These are phyloP conservation scores for Exophiala viscosa DNA, from an alignment of 2,329 filamentous ascomycete species.

Conservation along the genomic window DNA sequence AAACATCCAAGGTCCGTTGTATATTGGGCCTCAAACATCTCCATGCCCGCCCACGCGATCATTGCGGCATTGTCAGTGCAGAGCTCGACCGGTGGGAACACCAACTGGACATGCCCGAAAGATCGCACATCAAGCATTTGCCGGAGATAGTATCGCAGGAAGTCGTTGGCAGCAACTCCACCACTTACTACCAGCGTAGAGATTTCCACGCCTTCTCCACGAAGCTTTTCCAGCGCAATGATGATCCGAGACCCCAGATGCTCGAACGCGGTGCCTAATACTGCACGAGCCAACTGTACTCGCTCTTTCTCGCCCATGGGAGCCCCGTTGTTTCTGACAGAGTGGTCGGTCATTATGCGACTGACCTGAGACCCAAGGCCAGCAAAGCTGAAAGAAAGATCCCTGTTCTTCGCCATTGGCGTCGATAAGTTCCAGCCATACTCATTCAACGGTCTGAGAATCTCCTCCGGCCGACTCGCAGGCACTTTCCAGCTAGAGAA, in stretches of 20 bases:
- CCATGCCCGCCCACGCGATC: constrained; percentile 90
- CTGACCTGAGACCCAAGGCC: constrained; percentile 65
- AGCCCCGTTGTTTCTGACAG: constrained; percentile 32
- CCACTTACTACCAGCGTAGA: constrained; percentile 76
- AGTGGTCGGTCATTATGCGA: constrained; percentile 35
- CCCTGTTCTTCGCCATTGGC: constrained; percentile 59
- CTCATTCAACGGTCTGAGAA: constrained; percentile 42
- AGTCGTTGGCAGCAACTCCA: constrained; percentile 83
- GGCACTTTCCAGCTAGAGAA: constrained; percentile 49
- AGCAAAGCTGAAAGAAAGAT: constrained; percentile 69
- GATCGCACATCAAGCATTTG: constrained; percentile 65
- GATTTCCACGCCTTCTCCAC: constrained; percentile 34
- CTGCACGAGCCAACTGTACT: constrained; percentile 63
- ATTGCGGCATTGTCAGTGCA: constrained; percentile 97
- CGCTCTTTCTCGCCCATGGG: constrained; percentile 54
- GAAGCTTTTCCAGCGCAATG: constrained; percentile 57
- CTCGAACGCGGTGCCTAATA: constrained; percentile 80
- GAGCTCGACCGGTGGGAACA: constrained; percentile 70
- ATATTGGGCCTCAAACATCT: constrained; percentile 84
- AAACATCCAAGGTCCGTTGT: constrained; percentile 58
- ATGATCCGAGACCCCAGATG: constrained; percentile 75
- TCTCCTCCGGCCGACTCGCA: constrained; percentile 57
- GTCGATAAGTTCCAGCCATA: constrained; percentile 68
- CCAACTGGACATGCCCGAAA: constrained; percentile 57
- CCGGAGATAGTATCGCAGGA: constrained; percentile 64